Percentiles rank a stretch among this genome's conserved stretches.
Conservation (phyloP, 75 land plant genomes). For the Selaginella tamariscina region DNA sequence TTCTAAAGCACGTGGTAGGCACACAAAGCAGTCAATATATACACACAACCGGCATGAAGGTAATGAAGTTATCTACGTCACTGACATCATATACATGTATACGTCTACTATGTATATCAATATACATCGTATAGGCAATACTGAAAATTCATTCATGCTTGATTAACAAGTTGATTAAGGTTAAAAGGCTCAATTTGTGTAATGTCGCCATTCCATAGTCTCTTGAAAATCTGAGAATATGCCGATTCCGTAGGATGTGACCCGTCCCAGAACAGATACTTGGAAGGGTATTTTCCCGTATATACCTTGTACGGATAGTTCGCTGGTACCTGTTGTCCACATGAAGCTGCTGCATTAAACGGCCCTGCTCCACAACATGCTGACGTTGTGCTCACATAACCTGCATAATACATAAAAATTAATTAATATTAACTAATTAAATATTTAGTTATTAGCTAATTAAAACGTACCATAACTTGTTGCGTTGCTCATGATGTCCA, state of each 20-base stretch:
- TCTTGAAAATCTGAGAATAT: not conserved
- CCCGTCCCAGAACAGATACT: not conserved
- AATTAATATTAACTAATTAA: not conserved
- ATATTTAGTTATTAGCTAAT: not conserved
- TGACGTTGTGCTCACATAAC: not conserved
- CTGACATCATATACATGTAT: too few species aligned
- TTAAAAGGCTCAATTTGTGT: not conserved
- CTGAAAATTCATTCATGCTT: too few species aligned
- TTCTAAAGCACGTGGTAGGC: too few species aligned
- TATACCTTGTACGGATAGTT: slow-evolving; percentile 7
- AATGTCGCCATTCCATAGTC: not conserved
- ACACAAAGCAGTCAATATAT: too few species aligned
- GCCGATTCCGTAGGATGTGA: not conserved
- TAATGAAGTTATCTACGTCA: too few species aligned
- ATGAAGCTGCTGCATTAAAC: slow-evolving; percentile 5
- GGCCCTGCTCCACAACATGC: slow-evolving; percentile 19
- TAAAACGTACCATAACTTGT: not conserved
- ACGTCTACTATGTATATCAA: too few species aligned
- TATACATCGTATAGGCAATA: too few species aligned
- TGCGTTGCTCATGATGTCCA: not conserved
- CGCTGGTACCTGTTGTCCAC: slow-evolving; percentile 5
- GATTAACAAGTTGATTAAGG: not conserved
- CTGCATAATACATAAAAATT: not conserved
- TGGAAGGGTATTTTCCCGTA: not conserved
- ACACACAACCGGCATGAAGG: too few species aligned